Base-by-base conservation (phyloP, 2,329 filamentous ascomycete species). In the Lojkania enalia region DNA sequence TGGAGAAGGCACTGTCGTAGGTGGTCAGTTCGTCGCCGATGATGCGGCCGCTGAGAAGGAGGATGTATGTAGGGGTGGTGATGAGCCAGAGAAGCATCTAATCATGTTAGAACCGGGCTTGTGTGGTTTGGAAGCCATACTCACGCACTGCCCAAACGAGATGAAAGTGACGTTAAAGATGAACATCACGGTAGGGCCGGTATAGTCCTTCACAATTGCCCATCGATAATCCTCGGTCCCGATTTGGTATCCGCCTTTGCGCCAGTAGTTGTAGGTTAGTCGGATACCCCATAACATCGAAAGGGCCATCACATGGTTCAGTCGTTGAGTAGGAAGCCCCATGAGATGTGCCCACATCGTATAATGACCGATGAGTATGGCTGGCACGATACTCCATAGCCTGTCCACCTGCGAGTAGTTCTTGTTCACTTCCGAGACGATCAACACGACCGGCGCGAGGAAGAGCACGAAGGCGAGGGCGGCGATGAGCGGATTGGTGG, bases 351-450 rank as follows among this genome's bases (percentile, higher is more conserved):
- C 87, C 85, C 91, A 99, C n/a, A 84, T 60, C 27, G 83, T 81
- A 65, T 88, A 94, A 70, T 99, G 91, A 4, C 84, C 79, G 65
- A 94, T 87, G 71, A 95, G 97, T 39, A 96, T 63, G 5, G 88
- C 86, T 1, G 94, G 94, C 39, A 99, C 73, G 49, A 99, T 77
- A 64, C 89, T 94, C 94, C 94, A 99, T 58, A 86, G 74, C 37
- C 94, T 84, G 70, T 99, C 94, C 31, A 99, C 86, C 72, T 99
- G 94, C n/a, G 91, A 96, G 70, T 91, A 96, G 71, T 99, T 99
- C 62, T 81, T 82, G 72, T 95, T 97, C 73, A 90, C 72, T 70
- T 97, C 92, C 1, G 90, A 88, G 4, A 84, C 75, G 21, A 92
- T 63, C 18, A 96, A 74, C 60, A 95, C 87, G 20, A 94, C 61